Evolutionary conservation across 1,284 basidiomycete species (phyloP).

Genomic region (Ustilago crameri): DNA sequence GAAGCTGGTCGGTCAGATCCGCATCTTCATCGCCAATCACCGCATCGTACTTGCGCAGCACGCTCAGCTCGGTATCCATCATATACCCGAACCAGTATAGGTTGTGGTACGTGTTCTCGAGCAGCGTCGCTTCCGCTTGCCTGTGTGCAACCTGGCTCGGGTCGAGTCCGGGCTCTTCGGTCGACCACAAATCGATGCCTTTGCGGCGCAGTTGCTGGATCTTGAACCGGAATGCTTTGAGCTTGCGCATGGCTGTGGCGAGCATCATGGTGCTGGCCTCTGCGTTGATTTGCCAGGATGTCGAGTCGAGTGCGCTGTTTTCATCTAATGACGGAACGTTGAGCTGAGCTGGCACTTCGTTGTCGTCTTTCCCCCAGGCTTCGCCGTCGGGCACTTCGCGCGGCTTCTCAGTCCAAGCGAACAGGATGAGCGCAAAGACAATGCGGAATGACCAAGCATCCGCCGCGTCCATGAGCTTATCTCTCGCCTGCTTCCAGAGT

Average conservation of each 20-base stretch:
- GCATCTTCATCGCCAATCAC: constrained; percentile 44
- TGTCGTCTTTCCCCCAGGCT: constrained; percentile 18
- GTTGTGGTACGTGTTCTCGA: constrained; percentile 43
- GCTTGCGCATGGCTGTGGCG: constrained; percentile 41
- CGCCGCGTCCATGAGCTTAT: constrained; percentile 43
- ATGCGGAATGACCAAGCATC: constrained; percentile 44
- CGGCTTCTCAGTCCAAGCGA: constrained; percentile 46
- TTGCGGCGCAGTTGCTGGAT: constrained; percentile 34
- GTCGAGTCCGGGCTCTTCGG: constrained; percentile 19
- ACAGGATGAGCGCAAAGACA: constrained; percentile 45
- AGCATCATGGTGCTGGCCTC: constrained; percentile 49
- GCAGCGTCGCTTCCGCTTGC: constrained; percentile 21
- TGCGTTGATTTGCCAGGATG: constrained; percentile 33
- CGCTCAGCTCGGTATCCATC: constrained; percentile 42
- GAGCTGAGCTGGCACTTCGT: constrained; percentile 20
- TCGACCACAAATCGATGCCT: constrained; percentile 40
- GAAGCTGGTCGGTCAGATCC: constrained; percentile 28
- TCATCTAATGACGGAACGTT: constrained; percentile 38
- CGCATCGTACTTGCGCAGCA: constrained; percentile 36
- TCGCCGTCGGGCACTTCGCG: constrained; percentile 32
- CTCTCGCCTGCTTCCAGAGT: constrained; percentile 41
- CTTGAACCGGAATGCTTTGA: constrained; percentile 36
- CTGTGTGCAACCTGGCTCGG: constrained; percentile 16
- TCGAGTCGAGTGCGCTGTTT: constrained; percentile 38
- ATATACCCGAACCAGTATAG: constrained; percentile 38